Evolutionary conservation across 2,329 filamentous ascomycete species (phyloP).

Genomic region (Aspergillus phoenicis): DNA sequence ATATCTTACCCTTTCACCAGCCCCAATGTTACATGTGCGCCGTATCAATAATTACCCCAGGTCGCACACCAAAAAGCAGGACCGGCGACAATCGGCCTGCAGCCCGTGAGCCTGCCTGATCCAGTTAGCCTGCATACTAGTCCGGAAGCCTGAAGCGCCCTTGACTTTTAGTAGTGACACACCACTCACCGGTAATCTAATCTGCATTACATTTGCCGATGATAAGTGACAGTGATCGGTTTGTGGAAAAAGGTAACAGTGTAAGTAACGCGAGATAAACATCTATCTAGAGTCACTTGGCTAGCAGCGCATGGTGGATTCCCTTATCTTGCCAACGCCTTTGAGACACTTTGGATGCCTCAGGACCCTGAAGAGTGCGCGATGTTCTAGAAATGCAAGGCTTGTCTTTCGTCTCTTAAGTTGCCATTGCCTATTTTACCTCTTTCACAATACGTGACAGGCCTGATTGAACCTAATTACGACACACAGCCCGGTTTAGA

Average conservation of each 20-base stretch:
- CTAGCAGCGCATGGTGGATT: no score
- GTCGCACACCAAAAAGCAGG: neutral
- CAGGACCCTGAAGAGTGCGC: no score
- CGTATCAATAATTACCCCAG: neutral
- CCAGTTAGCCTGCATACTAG: neutral
- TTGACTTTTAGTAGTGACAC: neutral
- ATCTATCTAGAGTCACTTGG: no score
- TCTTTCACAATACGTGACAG: neutral
- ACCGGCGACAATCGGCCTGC: neutral
- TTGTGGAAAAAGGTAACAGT: no score
- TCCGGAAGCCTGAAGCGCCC: neutral
- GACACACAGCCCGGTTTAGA: neutral
- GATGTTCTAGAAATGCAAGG: no score
- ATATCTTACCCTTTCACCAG: neutral
- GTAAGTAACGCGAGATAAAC: no score
- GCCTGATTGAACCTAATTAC: neutral
- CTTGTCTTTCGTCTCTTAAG: no score
- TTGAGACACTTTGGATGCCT: no score
- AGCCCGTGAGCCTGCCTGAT: slow-evolving; percentile 1
- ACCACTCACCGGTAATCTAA: slow-evolving; percentile 10
- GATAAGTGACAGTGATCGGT: neutral
- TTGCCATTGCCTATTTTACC: neutral
- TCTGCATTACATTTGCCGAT: slow-evolving; percentile 7
- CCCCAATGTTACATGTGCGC: neutral
- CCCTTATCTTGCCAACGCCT: no score